Evolutionary conservation across 2,329 filamentous ascomycete genomes (phyloP).

Genomic region (Zasmidium cellare): DNA sequence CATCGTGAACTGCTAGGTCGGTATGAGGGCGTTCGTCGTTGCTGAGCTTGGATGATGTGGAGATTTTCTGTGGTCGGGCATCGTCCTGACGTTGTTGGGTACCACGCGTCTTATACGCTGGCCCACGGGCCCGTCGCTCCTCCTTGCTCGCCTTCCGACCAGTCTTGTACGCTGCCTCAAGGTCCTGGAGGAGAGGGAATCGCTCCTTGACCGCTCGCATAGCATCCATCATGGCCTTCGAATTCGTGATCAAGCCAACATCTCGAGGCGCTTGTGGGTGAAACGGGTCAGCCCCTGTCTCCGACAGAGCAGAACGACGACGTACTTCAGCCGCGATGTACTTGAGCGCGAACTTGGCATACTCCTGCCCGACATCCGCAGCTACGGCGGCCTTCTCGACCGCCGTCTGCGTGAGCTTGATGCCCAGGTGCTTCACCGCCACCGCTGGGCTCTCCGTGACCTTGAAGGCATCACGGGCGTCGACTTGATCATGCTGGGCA

Average conservation of each 20-base stretch:
- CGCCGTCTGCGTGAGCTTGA: constrained; percentile 1
- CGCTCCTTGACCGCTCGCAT: constrained; percentile 9
- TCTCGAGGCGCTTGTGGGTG: constrained; percentile 11
- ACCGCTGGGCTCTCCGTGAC: neutral
- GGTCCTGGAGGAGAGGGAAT: constrained; percentile 18
- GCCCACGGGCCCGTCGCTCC: neutral
- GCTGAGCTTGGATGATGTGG: no score
- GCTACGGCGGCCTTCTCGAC: neutral
- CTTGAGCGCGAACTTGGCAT: constrained; percentile 3
- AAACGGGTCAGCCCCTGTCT: neutral
- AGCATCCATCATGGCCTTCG: constrained; percentile 11
- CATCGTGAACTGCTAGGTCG: no score
- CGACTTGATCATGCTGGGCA: neutral
- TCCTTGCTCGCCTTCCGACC: constrained; percentile 3
- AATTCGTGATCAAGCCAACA: constrained; percentile 13
- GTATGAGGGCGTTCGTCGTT: no score
- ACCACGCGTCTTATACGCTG: neutral
- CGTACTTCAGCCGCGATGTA: constrained; percentile 15
- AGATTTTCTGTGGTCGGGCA: no score
- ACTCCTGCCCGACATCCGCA: constrained; percentile 7
- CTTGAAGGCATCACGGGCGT: neutral
- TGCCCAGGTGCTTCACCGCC: neutral
- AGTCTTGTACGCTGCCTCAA: constrained; percentile 13
- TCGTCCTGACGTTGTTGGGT: no score
- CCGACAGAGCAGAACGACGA: neutral